phyloP scores from a whole-genome alignment of 2,329 filamentous ascomycete genomes.

The Penicillium thymicola region DNA sequence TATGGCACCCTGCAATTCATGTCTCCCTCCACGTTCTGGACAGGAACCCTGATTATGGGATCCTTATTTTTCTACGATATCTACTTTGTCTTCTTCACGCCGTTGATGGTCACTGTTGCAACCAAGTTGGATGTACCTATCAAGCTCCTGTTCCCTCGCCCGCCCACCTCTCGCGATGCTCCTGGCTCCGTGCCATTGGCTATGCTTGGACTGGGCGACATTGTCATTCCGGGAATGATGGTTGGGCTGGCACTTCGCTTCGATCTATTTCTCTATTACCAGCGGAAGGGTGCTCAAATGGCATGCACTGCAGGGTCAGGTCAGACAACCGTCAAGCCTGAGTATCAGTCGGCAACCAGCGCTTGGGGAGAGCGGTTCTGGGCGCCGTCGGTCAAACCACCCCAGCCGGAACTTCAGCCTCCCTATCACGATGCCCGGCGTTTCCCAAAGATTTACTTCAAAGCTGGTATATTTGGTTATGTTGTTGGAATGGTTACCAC shows the following conservation, averaged over 20 bases:
- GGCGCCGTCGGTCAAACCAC: conserved; percentile 47
- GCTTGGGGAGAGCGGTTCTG: conserved; percentile 84
- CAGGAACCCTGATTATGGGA: conserved; percentile 70
- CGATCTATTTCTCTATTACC: conserved; percentile 81
- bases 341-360: conserved; percentile 58
- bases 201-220: conserved; percentile 92
- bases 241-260: conserved; percentile 86
- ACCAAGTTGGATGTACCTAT: conserved; percentile 88
- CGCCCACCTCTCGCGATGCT: conserved; percentile 48
- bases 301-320: conserved; percentile 21
- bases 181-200: conserved; percentile 48
- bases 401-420: conserved; percentile 31
- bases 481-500: conserved; percentile 73
- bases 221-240: conserved; percentile 88
- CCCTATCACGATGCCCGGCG: conserved; percentile 39
- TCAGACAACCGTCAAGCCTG: conserved; percentile 29
- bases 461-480: conserved; percentile 73
- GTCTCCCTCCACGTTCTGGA: conserved; percentile 83
- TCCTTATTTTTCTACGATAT: conserved; percentile 95
- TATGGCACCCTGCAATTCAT: conserved; percentile 79
- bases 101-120: conserved; percentile 63
- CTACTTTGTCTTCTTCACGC: conserved; percentile 59
- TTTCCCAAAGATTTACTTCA: conserved; percentile 86
- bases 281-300: conserved; percentile 56
- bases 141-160: conserved; percentile 80